Conservation (phyloP, 352 stramenopile genomes). For the Phytopythium mirpurense region DNA sequence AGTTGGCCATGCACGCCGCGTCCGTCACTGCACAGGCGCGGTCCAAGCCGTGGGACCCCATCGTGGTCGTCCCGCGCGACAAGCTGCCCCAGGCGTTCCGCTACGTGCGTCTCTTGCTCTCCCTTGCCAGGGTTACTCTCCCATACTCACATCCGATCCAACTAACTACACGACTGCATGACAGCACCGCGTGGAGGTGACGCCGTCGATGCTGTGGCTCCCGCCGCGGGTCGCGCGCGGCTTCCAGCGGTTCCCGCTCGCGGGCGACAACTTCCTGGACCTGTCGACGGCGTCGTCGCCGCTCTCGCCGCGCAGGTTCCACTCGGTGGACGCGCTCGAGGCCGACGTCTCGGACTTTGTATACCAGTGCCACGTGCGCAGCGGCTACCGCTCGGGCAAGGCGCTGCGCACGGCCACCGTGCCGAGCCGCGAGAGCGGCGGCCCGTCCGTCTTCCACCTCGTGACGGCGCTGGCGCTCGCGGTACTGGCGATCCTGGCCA, state of each 20-base stretch:
- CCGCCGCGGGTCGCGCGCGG: conserved; percentile 26
- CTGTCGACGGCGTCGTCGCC: conserved; percentile 17
- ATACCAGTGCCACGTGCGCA: conserved; percentile 23
- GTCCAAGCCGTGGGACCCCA: conserved; percentile 15
- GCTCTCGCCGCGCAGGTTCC: conserved; percentile 2
- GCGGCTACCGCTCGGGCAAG: conserved; percentile 21
- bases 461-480: conserved; percentile 27
- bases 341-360: conserved; percentile 25
- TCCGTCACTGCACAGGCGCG: conserved; percentile 11
- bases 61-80: conserved; percentile 22
- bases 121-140: too few relatives aligned
- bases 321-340: conserved; percentile 9
- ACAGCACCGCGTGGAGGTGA: conserved; percentile 41
- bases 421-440: conserved; percentile 8
- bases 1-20: conserved; percentile 17
- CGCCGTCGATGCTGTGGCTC: conserved; percentile 51
- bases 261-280: conserved; percentile 55
- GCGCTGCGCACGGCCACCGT: conserved; percentile 9
- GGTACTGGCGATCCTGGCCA: conserved; percentile 17
- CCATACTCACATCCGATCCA: not conserved
- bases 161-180: too few relatives aligned
- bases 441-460: conserved; percentile 23
- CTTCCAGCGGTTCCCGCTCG: conserved; percentile 56
- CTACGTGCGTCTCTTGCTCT: conserved; percentile 22
- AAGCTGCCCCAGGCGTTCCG: conserved; percentile 17